These are phyloP conservation scores for Colletotrichum sp. DNA, from an alignment of 2,329 filamentous ascomycete species.

Conservation along the genomic window DNA sequence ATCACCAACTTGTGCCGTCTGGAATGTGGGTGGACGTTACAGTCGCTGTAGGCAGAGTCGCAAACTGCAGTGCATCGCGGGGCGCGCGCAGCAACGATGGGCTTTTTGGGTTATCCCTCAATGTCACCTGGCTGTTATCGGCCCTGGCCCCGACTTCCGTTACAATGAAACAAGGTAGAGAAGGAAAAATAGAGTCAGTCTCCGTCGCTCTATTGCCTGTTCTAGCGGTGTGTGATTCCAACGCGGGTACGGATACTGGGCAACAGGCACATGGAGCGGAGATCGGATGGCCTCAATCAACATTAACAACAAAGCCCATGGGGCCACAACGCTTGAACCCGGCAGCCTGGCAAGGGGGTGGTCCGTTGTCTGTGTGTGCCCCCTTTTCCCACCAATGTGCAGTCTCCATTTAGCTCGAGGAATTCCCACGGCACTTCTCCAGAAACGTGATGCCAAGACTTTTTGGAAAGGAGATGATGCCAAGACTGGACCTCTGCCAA, in stretches of 20 bases:
- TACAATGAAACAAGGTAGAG: not conserved
- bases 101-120: not conserved
- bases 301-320: not conserved
- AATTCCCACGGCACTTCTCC: not conserved
- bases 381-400: constrained; percentile 4
- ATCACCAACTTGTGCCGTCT: not conserved
- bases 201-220: not conserved
- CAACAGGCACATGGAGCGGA: not conserved
- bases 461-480: constrained; percentile 12
- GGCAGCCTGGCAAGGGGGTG: not conserved
- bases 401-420: not conserved
- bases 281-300: not conserved
- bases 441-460: not conserved
- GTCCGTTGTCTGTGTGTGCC: not conserved
- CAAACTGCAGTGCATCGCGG: not conserved
- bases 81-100: not conserved
- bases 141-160: not conserved
- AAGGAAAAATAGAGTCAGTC: not conserved
- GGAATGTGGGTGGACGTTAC: not conserved
- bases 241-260: not conserved
- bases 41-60: not conserved
- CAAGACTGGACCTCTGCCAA: constrained; percentile 5
- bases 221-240: not conserved
- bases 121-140: not conserved
- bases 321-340: not conserved